Percentiles rank a stretch among this genome's conserved stretches.
Evolutionary conservation across 129 eudicot species (phyloP).

Genomic region (Artemisia tridentata): DNA sequence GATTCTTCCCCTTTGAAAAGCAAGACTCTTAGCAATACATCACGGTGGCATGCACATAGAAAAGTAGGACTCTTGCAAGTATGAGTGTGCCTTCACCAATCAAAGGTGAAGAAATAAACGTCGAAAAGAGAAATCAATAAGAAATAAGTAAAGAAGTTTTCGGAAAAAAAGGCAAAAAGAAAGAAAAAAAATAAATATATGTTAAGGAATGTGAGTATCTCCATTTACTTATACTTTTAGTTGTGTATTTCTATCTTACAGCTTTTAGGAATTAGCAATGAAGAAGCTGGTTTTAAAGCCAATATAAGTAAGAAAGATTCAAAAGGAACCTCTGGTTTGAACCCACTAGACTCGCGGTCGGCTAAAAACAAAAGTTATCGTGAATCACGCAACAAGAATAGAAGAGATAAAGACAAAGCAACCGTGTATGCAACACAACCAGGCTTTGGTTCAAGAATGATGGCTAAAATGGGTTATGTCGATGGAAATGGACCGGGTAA

Average conservation of each 20-base stretch:
- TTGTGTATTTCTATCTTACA: constrained; percentile 35
- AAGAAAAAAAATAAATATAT: no score
- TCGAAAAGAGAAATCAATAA: no score
- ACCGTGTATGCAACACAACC: constrained; percentile 67
- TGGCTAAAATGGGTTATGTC: constrained; percentile 92
- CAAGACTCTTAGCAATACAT: no score
- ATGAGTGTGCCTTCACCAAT: no score
- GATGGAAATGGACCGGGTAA: constrained; percentile 82
- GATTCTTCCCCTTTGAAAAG: no score
- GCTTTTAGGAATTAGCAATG: constrained; percentile 61
- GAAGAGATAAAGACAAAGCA: constrained; percentile 37
- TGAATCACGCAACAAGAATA: constrained; percentile 43
- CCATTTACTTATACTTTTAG: neutral
- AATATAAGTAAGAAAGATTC: constrained; percentile 36
- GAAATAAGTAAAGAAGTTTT: no score
- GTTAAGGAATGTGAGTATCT: no score
- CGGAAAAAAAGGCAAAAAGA: no score
- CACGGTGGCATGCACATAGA: no score
- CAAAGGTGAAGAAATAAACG: no score
- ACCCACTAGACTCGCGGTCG: constrained; percentile 30
- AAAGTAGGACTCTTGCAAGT: no score
- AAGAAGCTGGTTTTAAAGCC: constrained; percentile 53
- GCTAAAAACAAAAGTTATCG: constrained; percentile 25
- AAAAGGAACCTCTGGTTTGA: constrained; percentile 33
- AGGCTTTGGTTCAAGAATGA: constrained; percentile 92